Evolutionary conservation across 2,329 filamentous ascomycete species (phyloP), one percentile per base, ranked within the genome.

Genomic region (Lasiodiplodia theobromae): DNA sequence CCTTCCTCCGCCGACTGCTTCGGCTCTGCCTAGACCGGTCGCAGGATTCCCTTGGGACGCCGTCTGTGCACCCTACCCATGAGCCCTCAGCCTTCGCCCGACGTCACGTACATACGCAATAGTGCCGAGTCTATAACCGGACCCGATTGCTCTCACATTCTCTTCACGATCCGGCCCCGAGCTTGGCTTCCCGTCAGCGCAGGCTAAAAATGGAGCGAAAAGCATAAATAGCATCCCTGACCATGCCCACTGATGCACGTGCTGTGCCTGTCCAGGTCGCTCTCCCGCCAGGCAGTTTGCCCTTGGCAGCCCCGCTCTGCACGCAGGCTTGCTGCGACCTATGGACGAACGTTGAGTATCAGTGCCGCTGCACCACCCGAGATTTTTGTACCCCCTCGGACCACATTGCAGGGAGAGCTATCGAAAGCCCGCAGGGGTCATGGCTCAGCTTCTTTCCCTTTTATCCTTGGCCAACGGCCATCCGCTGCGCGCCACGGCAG

Each of bases 311-410:
- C 58, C 58, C 58, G 25, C 58, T 38, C 57, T 34, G 34, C 57
- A 62, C 37, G 54, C 31, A 10, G 8, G 14, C 31, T 25, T n/a
- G 6, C 21, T 31, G 37, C 40, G 10, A 23, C 57, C 57, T 47
- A 44, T 60, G 16, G 5, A 11, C 11, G 31, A 2, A 10, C 34
- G 16, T 16, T 14, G 21, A 18, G 11, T 4, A 60, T n/a, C 37
- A n/a, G 18, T 18, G n/a, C 25, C 40, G 10, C 40, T 49, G 58
- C 40, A 31, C 58, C 40, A 49, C 62, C 51, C 40, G 62, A 38
- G 62, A 31, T 31, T 65, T n/a, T 38, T 54, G 47, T 65, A n/a
- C 25, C 31, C 62, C 34, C 40, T 65, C 62, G 62, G 62, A 44
- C 62, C 47, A 25, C 21, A 31, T 16, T 53, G 49, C 62, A 65